Evolutionary conservation across 176 grass and related monocot species (phyloP).

Genomic region (Eleusine indica): DNA sequence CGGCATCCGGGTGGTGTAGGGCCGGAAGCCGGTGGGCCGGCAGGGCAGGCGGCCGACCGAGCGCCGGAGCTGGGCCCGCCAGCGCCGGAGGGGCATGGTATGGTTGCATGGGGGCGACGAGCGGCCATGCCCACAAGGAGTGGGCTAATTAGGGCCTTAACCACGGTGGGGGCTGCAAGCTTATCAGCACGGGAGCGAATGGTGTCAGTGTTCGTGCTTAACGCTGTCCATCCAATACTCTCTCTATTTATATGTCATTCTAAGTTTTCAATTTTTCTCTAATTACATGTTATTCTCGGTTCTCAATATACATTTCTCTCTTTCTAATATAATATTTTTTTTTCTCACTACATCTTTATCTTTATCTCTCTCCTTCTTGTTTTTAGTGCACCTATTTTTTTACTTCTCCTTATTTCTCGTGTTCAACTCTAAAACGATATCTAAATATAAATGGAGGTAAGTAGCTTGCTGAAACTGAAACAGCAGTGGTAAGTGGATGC

Average conservation of each 20-base stretch:
- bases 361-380: too few relatives aligned
- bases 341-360: too few relatives aligned
- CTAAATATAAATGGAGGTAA: too few relatives aligned
- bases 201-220: conserved; percentile 12
- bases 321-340: too few relatives aligned
- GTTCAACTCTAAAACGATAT: too few relatives aligned
- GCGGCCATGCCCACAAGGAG: conserved; percentile 37
- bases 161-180: conserved; percentile 13
- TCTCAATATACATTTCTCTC: too few relatives aligned
- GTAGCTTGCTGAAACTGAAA: not conserved
- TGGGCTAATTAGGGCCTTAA: conserved; percentile 25
- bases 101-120: conserved; percentile 28
- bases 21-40: conserved; percentile 7
- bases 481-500: not conserved
- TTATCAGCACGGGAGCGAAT: not conserved
- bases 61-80: conserved; percentile 28
- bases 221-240: not conserved
- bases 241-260: too few relatives aligned
- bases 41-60: conserved; percentile 25
- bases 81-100: conserved; percentile 12
- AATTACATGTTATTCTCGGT: too few relatives aligned
- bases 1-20: conserved; percentile 32
- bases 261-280: too few relatives aligned
- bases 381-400: too few relatives aligned
- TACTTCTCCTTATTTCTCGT: too few relatives aligned